Conservation (phyloP, 495 filamentous ascomycete species). For the Sphaerosporella brunnea region DNA sequence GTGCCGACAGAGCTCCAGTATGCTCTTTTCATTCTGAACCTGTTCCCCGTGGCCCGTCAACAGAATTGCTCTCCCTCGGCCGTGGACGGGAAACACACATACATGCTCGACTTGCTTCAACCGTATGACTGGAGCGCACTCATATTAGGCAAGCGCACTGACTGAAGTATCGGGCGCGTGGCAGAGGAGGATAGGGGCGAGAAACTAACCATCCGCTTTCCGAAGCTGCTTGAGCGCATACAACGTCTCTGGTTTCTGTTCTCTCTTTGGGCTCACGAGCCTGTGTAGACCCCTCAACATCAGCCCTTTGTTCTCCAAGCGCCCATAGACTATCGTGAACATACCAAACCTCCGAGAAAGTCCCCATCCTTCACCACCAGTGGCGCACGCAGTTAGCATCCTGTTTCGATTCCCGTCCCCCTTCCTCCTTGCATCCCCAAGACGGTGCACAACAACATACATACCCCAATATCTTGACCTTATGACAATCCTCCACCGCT, state of each 20-base stretch:
- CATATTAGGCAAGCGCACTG: constrained; percentile 15
- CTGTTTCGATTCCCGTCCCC: no score
- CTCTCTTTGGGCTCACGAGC: not conserved
- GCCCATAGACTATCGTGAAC: no score
- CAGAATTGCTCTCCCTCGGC: no score
- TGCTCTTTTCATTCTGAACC: constrained; percentile 61
- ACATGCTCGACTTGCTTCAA: constrained; percentile 97
- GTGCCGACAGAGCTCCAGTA: constrained; percentile 70
- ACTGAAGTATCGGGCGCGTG: not conserved
- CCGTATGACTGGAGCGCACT: constrained; percentile 53
- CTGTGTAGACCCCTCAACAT: constrained; percentile 14
- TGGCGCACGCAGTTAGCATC: no score
- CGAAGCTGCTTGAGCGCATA: constrained; percentile 88
- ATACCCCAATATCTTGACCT: constrained; percentile 68
- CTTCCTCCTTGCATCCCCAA: no score
- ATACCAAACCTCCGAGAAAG: constrained; percentile 90
- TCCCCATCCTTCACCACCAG: constrained; percentile 43
- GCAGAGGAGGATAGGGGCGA: no score
- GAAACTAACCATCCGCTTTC: constrained; percentile 60
- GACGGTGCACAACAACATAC: no score
- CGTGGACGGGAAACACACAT: no score
- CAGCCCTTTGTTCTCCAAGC: no score
- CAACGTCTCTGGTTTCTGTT: constrained; percentile 35
- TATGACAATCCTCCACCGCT: constrained; percentile 53
- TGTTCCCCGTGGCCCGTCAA: constrained; percentile 9